Percentiles rank a stretch among this genome's conserved stretches.
Evolutionary conservation across 1,284 basidiomycete genomes (phyloP).

Genomic region (Microbotryum silenes-acaulis): DNA sequence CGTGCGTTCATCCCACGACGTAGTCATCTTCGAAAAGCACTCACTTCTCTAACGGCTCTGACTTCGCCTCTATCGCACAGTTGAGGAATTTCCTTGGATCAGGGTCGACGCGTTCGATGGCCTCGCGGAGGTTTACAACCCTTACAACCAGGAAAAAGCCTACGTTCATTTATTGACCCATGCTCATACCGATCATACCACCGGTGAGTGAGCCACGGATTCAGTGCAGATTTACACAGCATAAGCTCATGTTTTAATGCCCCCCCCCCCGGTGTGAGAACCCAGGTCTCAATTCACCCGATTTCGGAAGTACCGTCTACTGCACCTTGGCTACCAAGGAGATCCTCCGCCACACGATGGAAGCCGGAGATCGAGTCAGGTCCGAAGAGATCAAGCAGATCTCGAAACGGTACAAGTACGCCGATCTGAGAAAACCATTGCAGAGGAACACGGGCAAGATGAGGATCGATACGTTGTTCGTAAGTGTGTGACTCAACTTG

Average conservation of each 20-base stretch:
- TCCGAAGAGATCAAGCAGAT: constrained; percentile 10
- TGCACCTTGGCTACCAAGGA: constrained; percentile 15
- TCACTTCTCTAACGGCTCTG: background rate
- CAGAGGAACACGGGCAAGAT: constrained; percentile 6
- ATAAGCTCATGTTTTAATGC: background rate
- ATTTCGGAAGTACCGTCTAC: constrained; percentile 25
- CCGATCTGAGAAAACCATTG: constrained; percentile 12
- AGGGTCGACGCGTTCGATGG: constrained; percentile 28
- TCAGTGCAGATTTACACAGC: background rate
- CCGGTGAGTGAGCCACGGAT: constrained; percentile 6
- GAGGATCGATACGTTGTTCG: constrained; percentile 14
- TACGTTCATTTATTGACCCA: constrained; percentile 32
- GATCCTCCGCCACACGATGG: constrained; percentile 18
- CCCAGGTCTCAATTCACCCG: constrained; percentile 21
- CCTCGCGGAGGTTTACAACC: constrained; percentile 7
- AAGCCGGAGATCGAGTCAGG: constrained; percentile 18
- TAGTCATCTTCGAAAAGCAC: background rate
- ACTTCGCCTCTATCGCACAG: background rate
- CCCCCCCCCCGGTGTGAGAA: too few species aligned
- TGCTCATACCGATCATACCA: constrained; percentile 33
- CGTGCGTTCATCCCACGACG: background rate
- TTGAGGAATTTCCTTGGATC: constrained; percentile 25
- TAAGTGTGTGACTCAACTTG: background rate
- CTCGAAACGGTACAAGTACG: constrained; percentile 17
- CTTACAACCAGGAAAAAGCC: constrained; percentile 5